Evolutionary conservation across 2,329 filamentous ascomycete genomes (phyloP).

Genomic region (Cladosporium sp.): DNA sequence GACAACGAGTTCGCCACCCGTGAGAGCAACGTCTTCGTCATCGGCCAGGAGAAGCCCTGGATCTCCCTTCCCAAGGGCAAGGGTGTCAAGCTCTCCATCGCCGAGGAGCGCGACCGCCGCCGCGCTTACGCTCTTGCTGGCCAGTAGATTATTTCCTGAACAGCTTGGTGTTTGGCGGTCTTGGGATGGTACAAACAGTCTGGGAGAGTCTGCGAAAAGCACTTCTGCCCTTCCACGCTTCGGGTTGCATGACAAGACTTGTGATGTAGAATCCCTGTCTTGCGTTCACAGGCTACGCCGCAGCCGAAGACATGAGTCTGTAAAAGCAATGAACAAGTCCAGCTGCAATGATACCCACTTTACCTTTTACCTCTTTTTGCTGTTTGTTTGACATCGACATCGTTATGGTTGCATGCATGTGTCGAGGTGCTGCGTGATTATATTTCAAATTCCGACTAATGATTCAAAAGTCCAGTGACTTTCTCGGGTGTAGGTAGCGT

Average conservation of each 20-base stretch:
- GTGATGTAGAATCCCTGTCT: conserved; percentile 8
- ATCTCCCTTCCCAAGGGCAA: conserved; percentile 99
- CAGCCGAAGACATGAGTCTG: conserved; percentile 20
- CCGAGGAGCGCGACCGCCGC: conserved; percentile 98
- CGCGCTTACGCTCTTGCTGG: conserved; percentile 66
- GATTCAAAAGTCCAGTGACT: too few species aligned
- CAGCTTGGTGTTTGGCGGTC: conserved; percentile 17
- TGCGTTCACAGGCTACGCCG: conserved; percentile 16
- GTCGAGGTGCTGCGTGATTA: not conserved
- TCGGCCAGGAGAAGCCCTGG: conserved; percentile 98
- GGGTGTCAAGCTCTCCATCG: conserved; percentile 99
- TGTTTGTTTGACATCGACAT: not conserved
- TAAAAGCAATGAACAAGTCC: conserved; percentile 21
- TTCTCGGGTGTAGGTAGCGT: too few species aligned
- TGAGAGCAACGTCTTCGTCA: conserved; percentile 99
- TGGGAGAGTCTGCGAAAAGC: conserved; percentile 18
- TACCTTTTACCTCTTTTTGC: conserved; percentile 1
- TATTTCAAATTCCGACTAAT: too few species aligned
- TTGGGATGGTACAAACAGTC: conserved; percentile 19
- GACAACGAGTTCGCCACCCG: conserved; percentile 99
- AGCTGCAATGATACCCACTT: conserved; percentile 20
- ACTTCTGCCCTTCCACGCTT: conserved; percentile 17
- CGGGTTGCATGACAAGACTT: conserved; percentile 18
- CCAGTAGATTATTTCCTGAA: conserved; percentile 29
- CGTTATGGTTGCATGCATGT: not conserved